Evolutionary conservation across 495 filamentous ascomycete species (phyloP), one percentile per base, ranked within the genome.

Genomic region (Talaromyces proteolyticus): DNA sequence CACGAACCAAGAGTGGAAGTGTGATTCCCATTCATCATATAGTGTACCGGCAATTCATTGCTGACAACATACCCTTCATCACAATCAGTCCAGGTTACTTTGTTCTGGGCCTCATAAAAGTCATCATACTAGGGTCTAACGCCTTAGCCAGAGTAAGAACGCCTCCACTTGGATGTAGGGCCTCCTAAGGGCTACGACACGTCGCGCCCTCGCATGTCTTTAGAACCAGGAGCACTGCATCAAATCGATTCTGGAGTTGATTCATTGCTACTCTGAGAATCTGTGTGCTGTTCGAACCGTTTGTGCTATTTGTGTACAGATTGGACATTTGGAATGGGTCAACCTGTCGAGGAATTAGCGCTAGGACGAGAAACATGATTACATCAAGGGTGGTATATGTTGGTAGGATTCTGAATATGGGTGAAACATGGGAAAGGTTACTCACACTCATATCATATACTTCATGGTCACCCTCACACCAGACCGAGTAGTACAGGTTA

Each of bases 391-490:
- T 36, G 23, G 17, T 44, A 40, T n/a, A n/a, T n/a, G n/a, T n/a
- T n/a, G n/a, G n/a, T n/a, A n/a, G n/a, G n/a, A n/a, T n/a, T n/a
- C n/a, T n/a, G n/a, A n/a, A n/a, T n/a, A n/a, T n/a, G n/a, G n/a
- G n/a, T 43, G 49, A 17, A 45, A 42, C 26, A 16, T 18, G 41
- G 10, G n/a, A 37, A 17, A 49, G 42, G 12, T 19, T 34, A 19
- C 70, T 44, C 44, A 78, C 76, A 45, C 63, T 74, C 4, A 85
- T 58, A 45, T 87, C 81, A 47, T 86, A 85, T 2, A 87, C 62
- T 54, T 86, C 81, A 41, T 80, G 76, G 57, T 85, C 80, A 41
- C 78, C 76, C 34, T 61, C 82, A 54, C 83, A 86, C 78, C 81
- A 86, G 0, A 86, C 80, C 0, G 82, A 73, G 46, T 86, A 87